These are phyloP conservation scores for Carallia brachiata DNA, from an alignment of 345 rosid genomes.

Conservation along the genomic window DNA sequence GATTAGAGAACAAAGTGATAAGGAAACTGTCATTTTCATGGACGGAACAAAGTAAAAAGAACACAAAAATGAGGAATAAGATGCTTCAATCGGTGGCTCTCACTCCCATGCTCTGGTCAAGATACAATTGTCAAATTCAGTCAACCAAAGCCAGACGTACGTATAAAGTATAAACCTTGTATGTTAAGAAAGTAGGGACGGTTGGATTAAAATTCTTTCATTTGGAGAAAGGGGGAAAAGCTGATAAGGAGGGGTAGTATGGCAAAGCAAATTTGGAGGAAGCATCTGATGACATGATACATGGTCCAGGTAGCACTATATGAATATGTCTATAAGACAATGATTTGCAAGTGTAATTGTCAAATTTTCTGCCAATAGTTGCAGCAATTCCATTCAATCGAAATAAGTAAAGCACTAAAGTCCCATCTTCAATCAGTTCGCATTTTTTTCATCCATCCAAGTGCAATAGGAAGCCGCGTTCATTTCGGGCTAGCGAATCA, in stretches of 20 bases:
- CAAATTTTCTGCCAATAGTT: no score
- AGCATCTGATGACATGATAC: not conserved
- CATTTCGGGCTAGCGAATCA: not conserved
- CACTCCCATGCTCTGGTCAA: slow-evolving; percentile 25
- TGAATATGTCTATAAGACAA: not conserved
- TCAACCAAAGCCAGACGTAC: slow-evolving; percentile 26
- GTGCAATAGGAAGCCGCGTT: not conserved
- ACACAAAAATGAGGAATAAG: slow-evolving; percentile 34
- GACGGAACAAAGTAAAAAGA: slow-evolving; percentile 17
- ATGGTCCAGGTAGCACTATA: not conserved
- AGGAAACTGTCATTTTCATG: slow-evolving; percentile 15
- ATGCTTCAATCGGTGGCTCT: slow-evolving; percentile 44
- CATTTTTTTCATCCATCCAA: not conserved
- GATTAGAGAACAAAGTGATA: slow-evolving; percentile 13
- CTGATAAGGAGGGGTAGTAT: no score
- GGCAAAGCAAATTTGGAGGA: not conserved
- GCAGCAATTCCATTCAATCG: no score
- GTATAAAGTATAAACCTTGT: slow-evolving; percentile 16
- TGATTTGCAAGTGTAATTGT: not conserved
- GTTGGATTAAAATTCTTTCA: slow-evolving; percentile 12
- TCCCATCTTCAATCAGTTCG: no score
- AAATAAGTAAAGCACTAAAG: no score
- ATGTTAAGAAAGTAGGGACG: slow-evolving; percentile 20
- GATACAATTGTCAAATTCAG: slow-evolving; percentile 34
- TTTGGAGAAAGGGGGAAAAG: not conserved